A percentile compares a stretch with the other conserved stretches of the same genome.
phyloP scores from a whole-genome alignment of 2,329 filamentous ascomycete species.

The Diplocarpon rosae region DNA sequence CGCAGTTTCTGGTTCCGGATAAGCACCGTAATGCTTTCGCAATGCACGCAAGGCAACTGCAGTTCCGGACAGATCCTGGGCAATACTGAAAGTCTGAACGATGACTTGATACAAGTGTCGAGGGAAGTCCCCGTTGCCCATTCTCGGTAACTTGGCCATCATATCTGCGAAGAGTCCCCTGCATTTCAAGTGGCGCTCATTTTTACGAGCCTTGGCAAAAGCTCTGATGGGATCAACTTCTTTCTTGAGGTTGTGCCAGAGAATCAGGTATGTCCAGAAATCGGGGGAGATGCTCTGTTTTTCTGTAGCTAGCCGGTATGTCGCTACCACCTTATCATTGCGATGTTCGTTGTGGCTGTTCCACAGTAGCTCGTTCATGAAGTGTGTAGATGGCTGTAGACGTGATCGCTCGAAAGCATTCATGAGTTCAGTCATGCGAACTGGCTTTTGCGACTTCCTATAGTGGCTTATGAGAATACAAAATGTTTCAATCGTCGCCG shows the following conservation, averaged over 20 bases:
- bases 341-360: slow-evolving; percentile 14
- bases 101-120: slow-evolving; percentile 40
- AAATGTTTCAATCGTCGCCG: slow-evolving; percentile 68
- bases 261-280: slow-evolving; percentile 22
- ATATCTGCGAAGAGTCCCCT: slow-evolving; percentile 35
- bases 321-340: slow-evolving; percentile 18
- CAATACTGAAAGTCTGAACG: slow-evolving; percentile 38
- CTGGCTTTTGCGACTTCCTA: slow-evolving; percentile 46
- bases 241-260: slow-evolving; percentile 24
- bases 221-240: slow-evolving; percentile 13
- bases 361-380: slow-evolving; percentile 69
- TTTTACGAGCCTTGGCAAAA: background rate
- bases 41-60: slow-evolving; percentile 38
- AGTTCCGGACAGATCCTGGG: slow-evolving; percentile 36
- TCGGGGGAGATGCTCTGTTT: slow-evolving; percentile 18
- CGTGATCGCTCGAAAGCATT: slow-evolving; percentile 50
- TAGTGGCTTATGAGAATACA: slow-evolving; percentile 65
- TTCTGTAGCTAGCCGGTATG: slow-evolving; percentile 16
- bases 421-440: slow-evolving; percentile 48
- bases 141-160: slow-evolving; percentile 32
- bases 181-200: slow-evolving; percentile 7
- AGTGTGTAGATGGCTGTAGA: slow-evolving; percentile 58
- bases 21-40: slow-evolving; percentile 32
- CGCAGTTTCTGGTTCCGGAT: slow-evolving; percentile 35
- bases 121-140: slow-evolving; percentile 30